These are phyloP conservation scores for Jatropha podagrica DNA, from an alignment of 441 rosid genomes.

Conservation along the genomic window DNA sequence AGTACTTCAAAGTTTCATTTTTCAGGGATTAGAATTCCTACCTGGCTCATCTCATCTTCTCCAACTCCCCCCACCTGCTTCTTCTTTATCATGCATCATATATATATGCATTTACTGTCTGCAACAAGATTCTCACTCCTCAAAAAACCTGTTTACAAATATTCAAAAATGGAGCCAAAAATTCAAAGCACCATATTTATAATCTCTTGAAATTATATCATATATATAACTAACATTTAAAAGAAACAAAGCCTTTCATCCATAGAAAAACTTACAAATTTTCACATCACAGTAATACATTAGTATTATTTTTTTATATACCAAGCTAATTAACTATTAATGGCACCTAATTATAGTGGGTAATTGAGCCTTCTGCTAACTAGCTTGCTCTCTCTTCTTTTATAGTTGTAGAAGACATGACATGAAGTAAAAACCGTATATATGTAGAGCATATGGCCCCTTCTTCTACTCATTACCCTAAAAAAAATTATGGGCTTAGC, in stretches of 20 bases:
- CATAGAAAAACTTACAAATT: constrained; percentile 32
- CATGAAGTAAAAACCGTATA: neutral
- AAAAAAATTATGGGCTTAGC: constrained; percentile 20
- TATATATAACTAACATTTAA: neutral
- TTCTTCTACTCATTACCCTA: constrained; percentile 24
- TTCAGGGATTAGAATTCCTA: constrained; percentile 26
- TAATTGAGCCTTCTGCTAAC: neutral
- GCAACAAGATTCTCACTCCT: constrained; percentile 22
- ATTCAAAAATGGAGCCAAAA: neutral
- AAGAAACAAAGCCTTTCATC: constrained; percentile 17
- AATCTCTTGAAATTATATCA: neutral
- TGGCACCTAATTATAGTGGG: constrained; percentile 15
- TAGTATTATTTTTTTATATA: constrained; percentile 11
- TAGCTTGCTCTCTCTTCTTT: neutral
- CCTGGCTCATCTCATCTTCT: constrained; percentile 29
- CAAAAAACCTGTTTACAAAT: constrained; percentile 21
- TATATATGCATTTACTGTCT: constrained; percentile 10
- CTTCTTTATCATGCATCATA: neutral
- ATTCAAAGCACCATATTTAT: constrained; percentile 7
- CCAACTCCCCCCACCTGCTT: constrained; percentile 15
- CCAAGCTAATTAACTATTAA: constrained; percentile 21
- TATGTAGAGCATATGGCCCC: constrained; percentile 1
- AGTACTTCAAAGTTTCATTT: constrained; percentile 11
- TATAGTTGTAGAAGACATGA: too few species aligned
- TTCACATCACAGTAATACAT: constrained; percentile 26